Evolutionary conservation across 2,329 filamentous ascomycete genomes (phyloP).

Genomic region (Ceratocystiopsis minuta): DNA sequence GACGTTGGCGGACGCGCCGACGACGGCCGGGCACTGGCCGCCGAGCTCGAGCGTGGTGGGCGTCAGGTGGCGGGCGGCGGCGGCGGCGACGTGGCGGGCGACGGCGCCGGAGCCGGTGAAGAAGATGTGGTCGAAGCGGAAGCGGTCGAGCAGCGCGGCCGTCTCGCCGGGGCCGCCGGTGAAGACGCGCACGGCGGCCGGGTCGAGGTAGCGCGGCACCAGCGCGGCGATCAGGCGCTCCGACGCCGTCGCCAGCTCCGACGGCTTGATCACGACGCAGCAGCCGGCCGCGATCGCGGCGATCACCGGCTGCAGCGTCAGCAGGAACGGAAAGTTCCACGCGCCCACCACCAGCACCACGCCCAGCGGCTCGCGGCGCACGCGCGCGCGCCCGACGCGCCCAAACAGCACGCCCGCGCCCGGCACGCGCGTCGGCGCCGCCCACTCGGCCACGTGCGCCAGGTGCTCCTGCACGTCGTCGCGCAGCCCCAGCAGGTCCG

Average conservation of each 20-base stretch:
- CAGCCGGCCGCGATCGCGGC: slow-evolving; percentile 25
- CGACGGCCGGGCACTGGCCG: slow-evolving; percentile 25
- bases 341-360: slow-evolving; percentile 25
- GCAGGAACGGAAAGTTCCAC: slow-evolving; percentile 27
- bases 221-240: slow-evolving; percentile 22
- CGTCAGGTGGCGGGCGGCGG: slow-evolving; percentile 27
- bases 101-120: slow-evolving; percentile 24
- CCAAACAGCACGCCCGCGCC: slow-evolving; percentile 11
- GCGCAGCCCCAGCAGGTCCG: slow-evolving; percentile 17
- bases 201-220: slow-evolving; percentile 24
- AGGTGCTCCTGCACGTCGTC: slow-evolving; percentile 20
- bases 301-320: slow-evolving; percentile 21
- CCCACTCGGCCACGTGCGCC: slow-evolving; percentile 16
- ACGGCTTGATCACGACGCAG: slow-evolving; percentile 25
- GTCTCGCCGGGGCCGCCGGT: slow-evolving; percentile 21
- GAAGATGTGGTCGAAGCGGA: slow-evolving; percentile 26
- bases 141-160: slow-evolving; percentile 15
- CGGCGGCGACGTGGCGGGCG: slow-evolving; percentile 19
- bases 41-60: slow-evolving; percentile 26
- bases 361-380: slow-evolving; percentile 25
- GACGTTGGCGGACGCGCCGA: slow-evolving; percentile 22
- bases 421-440: not conserved
- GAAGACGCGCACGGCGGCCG: slow-evolving; percentile 17
- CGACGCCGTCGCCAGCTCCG: slow-evolving; percentile 18
- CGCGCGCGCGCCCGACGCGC: slow-evolving; percentile 16